A percentile compares a stretch with the other conserved stretches of the same genome.
These are phyloP conservation scores for Haberlea rhodopensis DNA, from an alignment of 257 asterid genomes.

Conservation along the genomic window DNA sequence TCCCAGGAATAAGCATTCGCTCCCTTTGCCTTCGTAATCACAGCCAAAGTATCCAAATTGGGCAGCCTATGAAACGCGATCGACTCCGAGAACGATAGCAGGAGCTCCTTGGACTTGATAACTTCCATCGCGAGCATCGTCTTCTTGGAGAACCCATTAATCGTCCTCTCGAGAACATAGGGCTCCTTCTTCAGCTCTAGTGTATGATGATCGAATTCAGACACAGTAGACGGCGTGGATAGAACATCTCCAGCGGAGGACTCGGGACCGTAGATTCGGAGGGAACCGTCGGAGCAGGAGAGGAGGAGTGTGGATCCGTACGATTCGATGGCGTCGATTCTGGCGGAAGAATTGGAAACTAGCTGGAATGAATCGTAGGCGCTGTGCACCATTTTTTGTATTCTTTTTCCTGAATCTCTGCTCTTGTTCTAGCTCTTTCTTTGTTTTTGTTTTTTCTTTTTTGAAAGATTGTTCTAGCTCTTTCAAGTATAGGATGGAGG, in stretches of 20 bases:
- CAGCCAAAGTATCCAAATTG: slow-evolving; percentile 75
- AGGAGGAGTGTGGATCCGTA: slow-evolving; percentile 62
- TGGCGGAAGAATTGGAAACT: slow-evolving; percentile 46
- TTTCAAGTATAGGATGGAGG: background rate
- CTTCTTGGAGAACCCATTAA: slow-evolving; percentile 80
- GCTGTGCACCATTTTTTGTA: slow-evolving; percentile 78
- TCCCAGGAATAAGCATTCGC: slow-evolving; percentile 94
- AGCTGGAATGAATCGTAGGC: slow-evolving; percentile 84
- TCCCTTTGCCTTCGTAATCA: slow-evolving; percentile 92
- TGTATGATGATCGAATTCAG: slow-evolving; percentile 42
- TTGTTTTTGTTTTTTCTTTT: background rate
- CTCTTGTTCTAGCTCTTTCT: too few species aligned
- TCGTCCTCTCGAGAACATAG: slow-evolving; percentile 62
- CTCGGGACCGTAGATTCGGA: slow-evolving; percentile 74
- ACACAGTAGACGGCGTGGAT: slow-evolving; percentile 46
- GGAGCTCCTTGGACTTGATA: slow-evolving; percentile 74
- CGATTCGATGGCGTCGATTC: slow-evolving; percentile 84
- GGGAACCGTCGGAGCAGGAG: slow-evolving; percentile 93
- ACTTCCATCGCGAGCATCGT: slow-evolving; percentile 94
- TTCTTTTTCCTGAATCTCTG: too few species aligned
- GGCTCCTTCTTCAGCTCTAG: slow-evolving; percentile 63
- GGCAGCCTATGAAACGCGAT: slow-evolving; percentile 82
- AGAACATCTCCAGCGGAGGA: slow-evolving; percentile 54
- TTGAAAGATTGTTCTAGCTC: background rate
- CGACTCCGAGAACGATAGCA: slow-evolving; percentile 85